phyloP scores from a whole-genome alignment of 2,329 filamentous ascomycete species.

The Alternaria gaisen region DNA sequence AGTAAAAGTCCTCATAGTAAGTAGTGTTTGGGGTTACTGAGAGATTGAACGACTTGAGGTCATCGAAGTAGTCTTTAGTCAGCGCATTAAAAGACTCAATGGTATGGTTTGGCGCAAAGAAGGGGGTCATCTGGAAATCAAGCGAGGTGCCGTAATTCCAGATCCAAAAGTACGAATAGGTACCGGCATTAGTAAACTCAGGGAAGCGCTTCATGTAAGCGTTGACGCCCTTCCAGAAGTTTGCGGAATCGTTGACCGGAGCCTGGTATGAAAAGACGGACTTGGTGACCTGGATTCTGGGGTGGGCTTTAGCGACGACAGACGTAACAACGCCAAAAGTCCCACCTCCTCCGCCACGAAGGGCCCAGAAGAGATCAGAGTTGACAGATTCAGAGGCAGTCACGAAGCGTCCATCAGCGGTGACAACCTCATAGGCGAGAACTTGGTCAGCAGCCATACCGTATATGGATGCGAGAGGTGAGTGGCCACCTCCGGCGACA shows the following conservation, averaged over 20 bases:
- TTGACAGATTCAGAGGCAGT: slow-evolving; percentile 28
- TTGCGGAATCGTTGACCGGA: slow-evolving; percentile 21
- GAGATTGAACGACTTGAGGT: slow-evolving; percentile 23
- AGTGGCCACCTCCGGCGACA: slow-evolving; percentile 36
- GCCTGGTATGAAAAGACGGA: slow-evolving; percentile 38
- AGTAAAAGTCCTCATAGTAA: slow-evolving; percentile 25
- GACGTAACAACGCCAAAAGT: slow-evolving; percentile 33
- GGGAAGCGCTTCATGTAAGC: slow-evolving; percentile 26
- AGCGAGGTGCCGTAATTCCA: slow-evolving; percentile 17
- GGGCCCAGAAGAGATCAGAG: slow-evolving; percentile 29
- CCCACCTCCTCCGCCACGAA: slow-evolving; percentile 29
- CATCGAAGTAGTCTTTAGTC: slow-evolving; percentile 21
- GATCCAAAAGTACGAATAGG: slow-evolving; percentile 32
- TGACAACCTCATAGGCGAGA: slow-evolving; percentile 37
- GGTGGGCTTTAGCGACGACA: slow-evolving; percentile 28
- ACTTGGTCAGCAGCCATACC: slow-evolving; percentile 40
- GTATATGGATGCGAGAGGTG: slow-evolving; percentile 20
- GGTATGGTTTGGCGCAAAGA: slow-evolving; percentile 27
- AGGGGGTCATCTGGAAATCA: slow-evolving; percentile 27
- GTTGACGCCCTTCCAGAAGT: slow-evolving; percentile 32
- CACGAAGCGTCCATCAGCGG: slow-evolving; percentile 31
- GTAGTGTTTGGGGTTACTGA: slow-evolving; percentile 24
- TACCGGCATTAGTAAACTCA: slow-evolving; percentile 22
- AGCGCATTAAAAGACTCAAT: slow-evolving; percentile 20
- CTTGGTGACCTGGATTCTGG: slow-evolving; percentile 29